Evolutionary conservation across 495 filamentous ascomycete genomes (phyloP), one percentile per base, ranked within the genome.

Genomic region (Hypoxylon cercidicola): DNA sequence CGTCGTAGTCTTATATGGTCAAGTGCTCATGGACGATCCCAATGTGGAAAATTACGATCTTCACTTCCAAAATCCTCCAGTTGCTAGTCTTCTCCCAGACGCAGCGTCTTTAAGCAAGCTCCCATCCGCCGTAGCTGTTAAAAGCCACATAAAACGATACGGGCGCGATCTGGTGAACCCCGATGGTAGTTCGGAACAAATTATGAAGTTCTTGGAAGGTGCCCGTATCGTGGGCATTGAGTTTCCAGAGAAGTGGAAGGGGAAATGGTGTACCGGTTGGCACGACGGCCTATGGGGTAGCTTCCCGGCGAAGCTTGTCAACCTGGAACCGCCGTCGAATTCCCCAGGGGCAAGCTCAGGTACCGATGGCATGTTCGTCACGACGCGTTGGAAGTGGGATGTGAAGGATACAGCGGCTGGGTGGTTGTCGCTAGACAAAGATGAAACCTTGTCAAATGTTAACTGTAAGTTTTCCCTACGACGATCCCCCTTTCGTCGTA

Each of bases 301-400:
- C n/a, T 80, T 82, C 60, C 76, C 77, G 18, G 66, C 72, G 30
- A 75, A 74, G 44, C 41, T 55, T n/a, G 60, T 83, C 37, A 59
- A 69, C 20, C 58, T 82, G 7, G 69, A 75, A 34, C 37, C 61
- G 37, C 78, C 80, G 12, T 54, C 66, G 15, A 57, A 60, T 32
- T 19, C 16, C 12, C 65, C 65, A 23, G 55, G 59, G 9, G 2
- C 45, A 35, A 55, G 28, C 13, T 21, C 49, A 12, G 32, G 44
- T 11, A 37, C 32, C 9, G 71, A 69, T 12, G 73, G 68, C 18
- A 66, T 78, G 61, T 75, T 72, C 21, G 75, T 78, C 10, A 68
- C 69, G 34, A 72, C 77, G 25, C 71, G 70, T 50, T 82, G 79
- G 80, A 80, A 80, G 62, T 81, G 76, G 70, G 69, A 72, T n/a